Conservation (phyloP, 2,329 filamentous ascomycete genomes). For the Zasmidium cellare region DNA sequence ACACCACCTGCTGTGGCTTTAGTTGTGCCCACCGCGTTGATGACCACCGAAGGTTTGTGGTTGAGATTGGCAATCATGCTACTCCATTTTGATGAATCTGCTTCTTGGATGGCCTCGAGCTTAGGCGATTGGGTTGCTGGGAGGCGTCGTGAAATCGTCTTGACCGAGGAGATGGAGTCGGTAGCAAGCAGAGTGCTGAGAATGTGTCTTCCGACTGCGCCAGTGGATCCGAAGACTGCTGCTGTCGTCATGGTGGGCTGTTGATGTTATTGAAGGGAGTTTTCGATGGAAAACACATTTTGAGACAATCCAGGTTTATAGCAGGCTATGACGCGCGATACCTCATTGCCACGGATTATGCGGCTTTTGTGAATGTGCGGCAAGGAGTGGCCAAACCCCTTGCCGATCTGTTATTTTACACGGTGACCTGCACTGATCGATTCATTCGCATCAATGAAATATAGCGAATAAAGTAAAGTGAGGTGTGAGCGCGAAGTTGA, state of each 20-base stretch:
- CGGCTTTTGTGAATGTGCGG: background rate
- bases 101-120: constrained; percentile 16
- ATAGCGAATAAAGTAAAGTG: too few species aligned
- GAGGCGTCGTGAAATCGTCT: constrained; percentile 20
- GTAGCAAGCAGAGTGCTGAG: constrained; percentile 14
- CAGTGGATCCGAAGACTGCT: constrained; percentile 22
- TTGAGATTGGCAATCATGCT: constrained; percentile 8
- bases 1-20: constrained; percentile 35
- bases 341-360: background rate
- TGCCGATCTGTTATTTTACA: too few species aligned
- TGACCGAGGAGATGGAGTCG: constrained; percentile 12
- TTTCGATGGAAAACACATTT: background rate
- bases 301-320: too few species aligned
- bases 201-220: constrained; percentile 22
- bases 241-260: constrained; percentile 16
- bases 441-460: too few species aligned
- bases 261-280: background rate
- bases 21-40: constrained; percentile 38
- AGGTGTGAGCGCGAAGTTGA: too few species aligned
- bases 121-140: constrained; percentile 13
- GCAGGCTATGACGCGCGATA: background rate
- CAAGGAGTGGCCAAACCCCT: too few species aligned
- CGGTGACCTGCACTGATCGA: too few species aligned
- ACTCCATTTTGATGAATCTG: constrained; percentile 18
- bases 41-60: constrained; percentile 17